A percentile compares a stretch with the other conserved stretches of the same genome.
These are phyloP conservation scores for Vigna trinervia DNA, from an alignment of 306 rosid species.

Conservation along the genomic window DNA sequence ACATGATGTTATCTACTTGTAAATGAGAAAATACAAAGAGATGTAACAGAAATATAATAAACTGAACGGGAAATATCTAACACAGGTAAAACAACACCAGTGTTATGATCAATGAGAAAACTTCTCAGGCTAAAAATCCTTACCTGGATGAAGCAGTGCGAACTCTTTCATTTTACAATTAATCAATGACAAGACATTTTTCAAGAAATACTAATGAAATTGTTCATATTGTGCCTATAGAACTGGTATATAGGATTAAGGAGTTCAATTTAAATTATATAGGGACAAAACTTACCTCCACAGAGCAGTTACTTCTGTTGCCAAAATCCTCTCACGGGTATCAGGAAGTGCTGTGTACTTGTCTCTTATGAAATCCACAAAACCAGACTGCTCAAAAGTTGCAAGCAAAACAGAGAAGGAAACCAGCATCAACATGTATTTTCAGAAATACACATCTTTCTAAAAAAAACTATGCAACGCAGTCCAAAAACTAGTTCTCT, in stretches of 20 bases:
- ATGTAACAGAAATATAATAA: too few relatives aligned
- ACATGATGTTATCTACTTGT: too few relatives aligned
- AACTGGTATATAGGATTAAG: background rate
- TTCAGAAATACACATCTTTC: background rate
- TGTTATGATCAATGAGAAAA: background rate
- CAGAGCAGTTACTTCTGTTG: conserved; percentile 82
- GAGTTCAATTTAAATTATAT: background rate
- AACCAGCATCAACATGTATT: background rate
- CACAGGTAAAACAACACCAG: conserved; percentile 25
- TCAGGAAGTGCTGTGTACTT: conserved; percentile 90
- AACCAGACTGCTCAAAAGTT: conserved; percentile 81
- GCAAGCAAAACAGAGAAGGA: background rate
- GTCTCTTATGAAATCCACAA: conserved; percentile 84
- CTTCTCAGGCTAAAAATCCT: conserved; percentile 3
- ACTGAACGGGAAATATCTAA: too few relatives aligned
- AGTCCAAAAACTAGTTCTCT: background rate
- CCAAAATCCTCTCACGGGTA: conserved; percentile 86
- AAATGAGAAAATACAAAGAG: too few relatives aligned
- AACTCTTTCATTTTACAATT: background rate
- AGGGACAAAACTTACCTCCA: conserved; percentile 67
- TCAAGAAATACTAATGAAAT: conserved; percentile 17
- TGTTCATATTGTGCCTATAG: conserved; percentile 15
- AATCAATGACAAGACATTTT: background rate
- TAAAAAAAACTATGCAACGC: background rate
- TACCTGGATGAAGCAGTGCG: background rate